Percentiles rank a stretch among this genome's conserved stretches.
Evolutionary conservation across 441 rosid genomes (phyloP).

Genomic region (Erysimum cheiri): DNA sequence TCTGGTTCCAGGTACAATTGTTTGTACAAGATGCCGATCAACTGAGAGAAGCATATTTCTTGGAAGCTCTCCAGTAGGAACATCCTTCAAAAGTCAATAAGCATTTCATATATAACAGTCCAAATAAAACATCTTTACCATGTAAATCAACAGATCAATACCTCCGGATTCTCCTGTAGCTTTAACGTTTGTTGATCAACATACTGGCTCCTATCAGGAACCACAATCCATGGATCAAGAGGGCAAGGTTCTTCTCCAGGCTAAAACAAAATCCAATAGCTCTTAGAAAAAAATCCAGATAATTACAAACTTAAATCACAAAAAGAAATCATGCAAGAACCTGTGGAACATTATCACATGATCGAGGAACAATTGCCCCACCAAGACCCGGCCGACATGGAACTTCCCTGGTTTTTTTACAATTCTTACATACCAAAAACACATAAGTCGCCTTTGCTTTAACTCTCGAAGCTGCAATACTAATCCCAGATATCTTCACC

Average conservation of each 20-base stretch:
- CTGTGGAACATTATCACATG: conserved; percentile 92
- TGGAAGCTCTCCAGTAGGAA: conserved; percentile 98
- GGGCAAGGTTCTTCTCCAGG: conserved; percentile 94
- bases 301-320: neutral
- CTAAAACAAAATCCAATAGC: conserved; percentile 47
- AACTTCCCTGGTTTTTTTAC: conserved; percentile 70
- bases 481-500: conserved; percentile 88
- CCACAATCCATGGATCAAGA: conserved; percentile 94
- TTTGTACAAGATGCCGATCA: conserved; percentile 92
- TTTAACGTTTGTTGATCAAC: conserved; percentile 97
- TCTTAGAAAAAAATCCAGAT: conserved; percentile 15
- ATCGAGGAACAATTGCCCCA: conserved; percentile 96
- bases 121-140: conserved; percentile 11
- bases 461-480: conserved; percentile 93
- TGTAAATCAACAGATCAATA: conserved; percentile 37
- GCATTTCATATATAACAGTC: neutral
- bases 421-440: conserved; percentile 86
- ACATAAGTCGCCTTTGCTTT: conserved; percentile 96
- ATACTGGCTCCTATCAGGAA: conserved; percentile 90
- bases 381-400: conserved; percentile 98
- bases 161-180: conserved; percentile 97
- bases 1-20: conserved; percentile 93
- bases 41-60: conserved; percentile 92
- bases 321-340: conserved; percentile 44
- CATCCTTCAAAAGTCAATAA: conserved; percentile 63